phyloP scores from a whole-genome alignment of 2,329 filamentous ascomycete genomes.

The Cadophora malorum region DNA sequence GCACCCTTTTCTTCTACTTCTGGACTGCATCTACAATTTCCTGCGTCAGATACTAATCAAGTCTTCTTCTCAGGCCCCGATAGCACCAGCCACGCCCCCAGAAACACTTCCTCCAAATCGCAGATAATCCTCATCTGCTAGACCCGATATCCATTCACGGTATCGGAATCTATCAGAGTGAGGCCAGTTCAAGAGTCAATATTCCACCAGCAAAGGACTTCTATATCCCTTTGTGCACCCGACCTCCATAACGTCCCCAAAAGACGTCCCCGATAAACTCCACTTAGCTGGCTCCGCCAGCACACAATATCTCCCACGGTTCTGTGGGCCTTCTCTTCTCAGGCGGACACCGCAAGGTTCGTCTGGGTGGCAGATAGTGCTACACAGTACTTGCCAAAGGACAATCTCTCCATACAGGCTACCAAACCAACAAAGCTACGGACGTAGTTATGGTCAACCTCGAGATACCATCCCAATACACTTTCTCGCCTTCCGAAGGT shows the following conservation, averaged over 20 bases:
- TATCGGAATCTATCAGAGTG: conserved; percentile 83
- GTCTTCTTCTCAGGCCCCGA: conserved; percentile 56
- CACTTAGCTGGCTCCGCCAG: conserved; percentile 89
- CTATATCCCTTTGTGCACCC: conserved; percentile 80
- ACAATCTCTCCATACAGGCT: conserved; percentile 32
- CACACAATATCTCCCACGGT: conserved; percentile 66
- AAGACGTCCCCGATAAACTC: conserved; percentile 62
- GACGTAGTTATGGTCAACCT: conserved; percentile 80
- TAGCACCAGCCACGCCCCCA: conserved; percentile 60
- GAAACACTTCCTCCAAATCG: conserved; percentile 46
- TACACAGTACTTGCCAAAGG: conserved; percentile 68
- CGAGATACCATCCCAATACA: conserved; percentile 81
- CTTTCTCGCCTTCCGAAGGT: conserved; percentile 80
- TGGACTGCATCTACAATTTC: conserved; percentile 16
- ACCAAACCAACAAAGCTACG: conserved; percentile 20
- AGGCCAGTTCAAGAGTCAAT: conserved; percentile 71
- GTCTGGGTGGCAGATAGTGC: conserved; percentile 98
- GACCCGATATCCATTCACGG: conserved; percentile 82
- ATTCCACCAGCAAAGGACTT: conserved; percentile 88
- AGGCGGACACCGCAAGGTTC: conserved; percentile 92
- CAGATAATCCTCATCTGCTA: conserved; percentile 76
- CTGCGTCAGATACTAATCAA: conserved; percentile 23
- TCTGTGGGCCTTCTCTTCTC: conserved; percentile 97
- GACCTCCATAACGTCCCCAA: conserved; percentile 88
- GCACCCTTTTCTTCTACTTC: neutral